Evolutionary conservation across 2,329 filamentous ascomycete species (phyloP).

Genomic region (Cadophora luteo-olivacea): DNA sequence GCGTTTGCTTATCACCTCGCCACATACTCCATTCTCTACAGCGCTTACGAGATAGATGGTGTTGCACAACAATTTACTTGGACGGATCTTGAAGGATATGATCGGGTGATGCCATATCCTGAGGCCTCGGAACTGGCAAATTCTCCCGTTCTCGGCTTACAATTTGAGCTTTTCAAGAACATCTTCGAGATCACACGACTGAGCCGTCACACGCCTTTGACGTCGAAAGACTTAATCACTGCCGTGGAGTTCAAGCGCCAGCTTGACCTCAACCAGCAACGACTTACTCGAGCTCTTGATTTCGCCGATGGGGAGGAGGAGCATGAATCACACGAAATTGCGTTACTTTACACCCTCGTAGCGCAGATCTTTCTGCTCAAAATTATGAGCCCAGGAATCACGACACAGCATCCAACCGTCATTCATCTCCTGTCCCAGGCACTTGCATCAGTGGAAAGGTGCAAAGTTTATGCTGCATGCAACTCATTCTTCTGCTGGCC

Average conservation of each 20-base stretch:
- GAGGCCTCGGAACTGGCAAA: slow-evolving; percentile 5
- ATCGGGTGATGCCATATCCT: slow-evolving; percentile 2
- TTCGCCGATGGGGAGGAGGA: neutral
- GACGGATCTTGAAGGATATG: slow-evolving; percentile 1
- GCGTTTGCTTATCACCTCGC: slow-evolving; percentile 10
- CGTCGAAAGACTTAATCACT: neutral
- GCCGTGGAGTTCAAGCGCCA: neutral
- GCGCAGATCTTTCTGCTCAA: slow-evolving; percentile 1
- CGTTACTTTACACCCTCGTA: slow-evolving; percentile 1
- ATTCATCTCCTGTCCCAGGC: neutral
- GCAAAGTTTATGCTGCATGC: slow-evolving; percentile 1
- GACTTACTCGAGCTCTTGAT: neutral
- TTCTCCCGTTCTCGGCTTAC: neutral
- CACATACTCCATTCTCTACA: slow-evolving; percentile 6
- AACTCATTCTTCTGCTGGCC: slow-evolving; percentile 9
- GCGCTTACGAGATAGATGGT: slow-evolving; percentile 1
- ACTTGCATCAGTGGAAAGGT: neutral
- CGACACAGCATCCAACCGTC: neutral
- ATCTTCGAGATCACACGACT: slow-evolving; percentile 8
- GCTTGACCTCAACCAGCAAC: neutral
- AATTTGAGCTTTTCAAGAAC: neutral
- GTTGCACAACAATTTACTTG: slow-evolving; percentile 4
- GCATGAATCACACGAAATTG: slow-evolving; percentile 1
- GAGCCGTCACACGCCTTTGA: neutral
- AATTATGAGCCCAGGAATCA: neutral